Evolutionary conservation across 2,329 filamentous ascomycete species (phyloP).

Genomic region (Colletotrichum tamarilloi): DNA sequence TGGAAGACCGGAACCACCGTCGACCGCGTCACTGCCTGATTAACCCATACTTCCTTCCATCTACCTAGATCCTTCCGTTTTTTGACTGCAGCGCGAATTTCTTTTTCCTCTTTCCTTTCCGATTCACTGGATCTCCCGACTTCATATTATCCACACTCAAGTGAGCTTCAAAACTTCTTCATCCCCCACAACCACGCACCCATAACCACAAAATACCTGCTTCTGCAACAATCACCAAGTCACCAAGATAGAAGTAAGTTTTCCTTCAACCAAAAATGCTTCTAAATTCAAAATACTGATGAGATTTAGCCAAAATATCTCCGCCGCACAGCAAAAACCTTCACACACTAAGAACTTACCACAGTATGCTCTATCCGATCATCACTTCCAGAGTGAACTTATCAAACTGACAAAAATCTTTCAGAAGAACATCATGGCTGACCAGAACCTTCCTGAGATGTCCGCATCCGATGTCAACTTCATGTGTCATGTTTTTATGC

Average conservation of each 20-base stretch:
- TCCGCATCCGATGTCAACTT: conserved; percentile 55
- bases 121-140: fast-evolving
- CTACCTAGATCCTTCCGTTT: background rate
- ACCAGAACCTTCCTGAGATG: conserved; percentile 44
- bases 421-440: conserved; percentile 42
- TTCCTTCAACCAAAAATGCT: fast-evolving
- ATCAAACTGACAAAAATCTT: background rate
- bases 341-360: background rate
- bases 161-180: background rate
- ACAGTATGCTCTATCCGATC: background rate
- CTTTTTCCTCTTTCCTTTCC: background rate
- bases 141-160: background rate
- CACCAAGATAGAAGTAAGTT: background rate
- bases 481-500: conserved; percentile 57
- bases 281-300: background rate
- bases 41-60: background rate
- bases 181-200: background rate
- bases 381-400: background rate
- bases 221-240: background rate
- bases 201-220: background rate
- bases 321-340: background rate
- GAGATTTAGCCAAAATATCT: background rate
- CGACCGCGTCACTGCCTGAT: background rate
- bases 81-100: too few relatives aligned
- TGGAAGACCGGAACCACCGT: background rate